Evolutionary conservation across 257 asterid species (phyloP).

Genomic region (Coffea canephora): DNA sequence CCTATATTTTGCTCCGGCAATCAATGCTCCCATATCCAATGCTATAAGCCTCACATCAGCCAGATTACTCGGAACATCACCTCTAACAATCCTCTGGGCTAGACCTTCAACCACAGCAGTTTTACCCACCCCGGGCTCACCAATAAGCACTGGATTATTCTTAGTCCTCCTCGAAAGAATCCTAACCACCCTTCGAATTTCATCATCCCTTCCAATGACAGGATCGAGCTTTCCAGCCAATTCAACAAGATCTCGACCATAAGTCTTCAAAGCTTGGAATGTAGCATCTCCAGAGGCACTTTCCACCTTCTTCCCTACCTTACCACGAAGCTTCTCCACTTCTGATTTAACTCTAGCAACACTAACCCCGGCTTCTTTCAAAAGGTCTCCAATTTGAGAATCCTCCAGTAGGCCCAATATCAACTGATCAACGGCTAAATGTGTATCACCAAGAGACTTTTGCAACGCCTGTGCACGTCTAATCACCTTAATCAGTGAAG

Average conservation of each 20-base stretch:
- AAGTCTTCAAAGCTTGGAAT: slow-evolving; percentile 36
- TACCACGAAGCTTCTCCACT: slow-evolving; percentile 36
- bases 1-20: slow-evolving; percentile 36
- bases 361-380: slow-evolving; percentile 31
- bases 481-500: slow-evolving; percentile 31
- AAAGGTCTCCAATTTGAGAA: slow-evolving; percentile 35
- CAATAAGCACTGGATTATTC: slow-evolving; percentile 37
- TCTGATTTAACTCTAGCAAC: slow-evolving; percentile 26
- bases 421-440: slow-evolving; percentile 36
- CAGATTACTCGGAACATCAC: slow-evolving; percentile 32
- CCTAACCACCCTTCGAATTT: slow-evolving; percentile 30
- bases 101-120: slow-evolving; percentile 41
- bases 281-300: slow-evolving; percentile 38
- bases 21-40: slow-evolving; percentile 39
- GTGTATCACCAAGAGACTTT: slow-evolving; percentile 31
- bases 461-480: slow-evolving; percentile 30
- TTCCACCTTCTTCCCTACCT: slow-evolving; percentile 34
- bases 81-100: slow-evolving; percentile 31
- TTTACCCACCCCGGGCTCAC: slow-evolving; percentile 40
- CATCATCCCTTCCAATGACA: slow-evolving; percentile 39
- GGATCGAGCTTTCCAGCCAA: slow-evolving; percentile 40
- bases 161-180: slow-evolving; percentile 34
- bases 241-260: slow-evolving; percentile 43
- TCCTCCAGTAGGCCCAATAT: slow-evolving; percentile 38
- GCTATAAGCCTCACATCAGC: slow-evolving; percentile 28